Evolutionary conservation across 2,329 filamentous ascomycete species (phyloP).

Genomic region (Ceratocystis cacaofunesta): DNA sequence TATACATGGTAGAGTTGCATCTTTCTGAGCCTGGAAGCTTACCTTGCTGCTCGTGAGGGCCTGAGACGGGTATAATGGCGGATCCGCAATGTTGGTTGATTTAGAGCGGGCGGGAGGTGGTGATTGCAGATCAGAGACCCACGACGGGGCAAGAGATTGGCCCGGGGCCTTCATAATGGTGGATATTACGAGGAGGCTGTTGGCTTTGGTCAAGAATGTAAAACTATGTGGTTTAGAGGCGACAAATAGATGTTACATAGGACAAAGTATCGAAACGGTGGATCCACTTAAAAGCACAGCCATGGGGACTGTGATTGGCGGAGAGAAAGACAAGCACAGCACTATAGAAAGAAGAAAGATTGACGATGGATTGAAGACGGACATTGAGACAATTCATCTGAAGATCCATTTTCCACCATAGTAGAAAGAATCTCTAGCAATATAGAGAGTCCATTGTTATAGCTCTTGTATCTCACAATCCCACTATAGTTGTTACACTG

Average conservation of each 20-base stretch:
- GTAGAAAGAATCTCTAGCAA: too few relatives aligned
- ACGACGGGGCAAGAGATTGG: slow-evolving; percentile 42
- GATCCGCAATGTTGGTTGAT: slow-evolving; percentile 58
- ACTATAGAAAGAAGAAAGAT: not conserved
- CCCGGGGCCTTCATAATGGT: not conserved
- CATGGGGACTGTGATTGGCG: not conserved
- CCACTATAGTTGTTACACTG: too few relatives aligned
- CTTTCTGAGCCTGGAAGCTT: slow-evolving; percentile 15
- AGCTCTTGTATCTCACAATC: too few relatives aligned
- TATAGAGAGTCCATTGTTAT: too few relatives aligned
- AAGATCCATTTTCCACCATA: too few relatives aligned
- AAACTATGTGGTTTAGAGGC: not conserved
- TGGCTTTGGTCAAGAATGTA: not conserved
- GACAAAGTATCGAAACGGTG: not conserved
- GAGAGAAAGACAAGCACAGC: not conserved
- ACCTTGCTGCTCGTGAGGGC: slow-evolving; percentile 40
- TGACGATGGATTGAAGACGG: not conserved
- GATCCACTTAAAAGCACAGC: not conserved
- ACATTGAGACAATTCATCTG: not conserved
- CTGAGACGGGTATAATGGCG: slow-evolving; percentile 59
- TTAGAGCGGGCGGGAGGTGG: slow-evolving; percentile 53
- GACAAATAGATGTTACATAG: not conserved
- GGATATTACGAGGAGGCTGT: not conserved
- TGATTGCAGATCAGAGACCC: slow-evolving; percentile 67
- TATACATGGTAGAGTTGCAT: not conserved